phyloP scores from a whole-genome alignment of 805 yeast species.

The Saccharomycopsis olivae region DNA sequence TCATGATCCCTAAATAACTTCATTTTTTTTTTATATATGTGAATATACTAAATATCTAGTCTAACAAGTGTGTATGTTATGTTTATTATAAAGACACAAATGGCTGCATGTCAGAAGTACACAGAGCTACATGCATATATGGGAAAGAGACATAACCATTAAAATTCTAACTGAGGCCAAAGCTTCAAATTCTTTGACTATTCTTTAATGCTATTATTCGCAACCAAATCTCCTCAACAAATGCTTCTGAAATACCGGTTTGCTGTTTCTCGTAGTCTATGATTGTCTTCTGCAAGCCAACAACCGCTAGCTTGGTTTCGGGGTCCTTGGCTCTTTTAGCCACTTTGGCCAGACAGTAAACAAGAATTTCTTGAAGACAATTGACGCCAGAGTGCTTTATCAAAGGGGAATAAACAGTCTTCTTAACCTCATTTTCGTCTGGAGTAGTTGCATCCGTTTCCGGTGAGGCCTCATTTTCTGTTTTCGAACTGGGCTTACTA shows the following conservation, averaged over 20 bases:
- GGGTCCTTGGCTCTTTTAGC: constrained; percentile 40
- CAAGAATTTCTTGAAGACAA: constrained; percentile 32
- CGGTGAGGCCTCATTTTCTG: neutral
- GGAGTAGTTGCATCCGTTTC: constrained; percentile 17
- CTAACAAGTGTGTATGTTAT: too few species aligned
- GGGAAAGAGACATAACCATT: too few species aligned
- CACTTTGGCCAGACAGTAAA: constrained; percentile 37
- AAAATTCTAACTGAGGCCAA: too few species aligned
- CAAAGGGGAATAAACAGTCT: constrained; percentile 8
- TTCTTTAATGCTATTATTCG: constrained; percentile 6
- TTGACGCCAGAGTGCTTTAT: constrained; percentile 21
- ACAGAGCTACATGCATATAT: too few species aligned
- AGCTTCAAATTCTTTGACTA: too few species aligned
- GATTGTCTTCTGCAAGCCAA: constrained; percentile 31
- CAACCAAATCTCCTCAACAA: constrained; percentile 49
- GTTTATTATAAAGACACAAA: too few species aligned
- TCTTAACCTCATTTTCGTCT: neutral
- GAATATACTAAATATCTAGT: too few species aligned
- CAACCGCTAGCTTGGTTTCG: constrained; percentile 37
- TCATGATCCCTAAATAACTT: too few species aligned
- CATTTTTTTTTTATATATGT: too few species aligned
- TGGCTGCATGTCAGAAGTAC: too few species aligned
- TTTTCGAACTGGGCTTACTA: neutral
- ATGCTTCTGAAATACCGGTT: constrained; percentile 58
- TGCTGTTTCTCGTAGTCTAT: constrained; percentile 36